phyloP scores from a whole-genome alignment of 441 rosid species.

The Populus hybrid region DNA sequence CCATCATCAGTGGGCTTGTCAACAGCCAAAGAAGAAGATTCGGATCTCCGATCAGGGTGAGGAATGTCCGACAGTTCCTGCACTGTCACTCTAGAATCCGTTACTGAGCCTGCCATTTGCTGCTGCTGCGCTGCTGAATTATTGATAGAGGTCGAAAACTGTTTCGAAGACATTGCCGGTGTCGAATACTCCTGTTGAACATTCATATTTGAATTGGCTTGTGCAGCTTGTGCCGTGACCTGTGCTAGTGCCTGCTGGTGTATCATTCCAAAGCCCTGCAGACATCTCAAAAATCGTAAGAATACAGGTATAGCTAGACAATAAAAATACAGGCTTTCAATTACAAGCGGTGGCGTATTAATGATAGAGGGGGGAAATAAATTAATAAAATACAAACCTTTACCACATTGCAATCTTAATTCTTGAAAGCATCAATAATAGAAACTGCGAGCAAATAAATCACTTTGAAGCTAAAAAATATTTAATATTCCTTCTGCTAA shows the following conservation, averaged over 20 bases:
- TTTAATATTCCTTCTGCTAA: background rate
- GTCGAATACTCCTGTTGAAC: slow-evolving; percentile 8
- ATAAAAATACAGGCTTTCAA: slow-evolving; percentile 13
- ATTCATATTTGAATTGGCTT: slow-evolving; percentile 42
- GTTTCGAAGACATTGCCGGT: slow-evolving; percentile 23
- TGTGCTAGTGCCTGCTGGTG: slow-evolving; percentile 71
- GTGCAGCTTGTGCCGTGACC: slow-evolving; percentile 31
- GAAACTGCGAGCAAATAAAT: background rate
- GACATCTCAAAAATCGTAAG: slow-evolving; percentile 10
- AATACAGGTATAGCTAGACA: background rate
- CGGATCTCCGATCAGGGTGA: slow-evolving; percentile 45
- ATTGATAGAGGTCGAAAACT: background rate
- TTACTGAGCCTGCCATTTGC: slow-evolving; percentile 22
- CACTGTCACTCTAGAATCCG: slow-evolving; percentile 26
- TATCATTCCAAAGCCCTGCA: slow-evolving; percentile 75
- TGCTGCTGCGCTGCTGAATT: slow-evolving; percentile 24
- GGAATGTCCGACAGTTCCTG: slow-evolving; percentile 45
- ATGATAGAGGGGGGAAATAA: background rate
- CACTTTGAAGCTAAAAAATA: background rate
- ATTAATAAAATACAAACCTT: background rate
- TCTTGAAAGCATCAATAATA: background rate
- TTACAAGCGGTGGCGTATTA: background rate
- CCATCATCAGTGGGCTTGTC: slow-evolving; percentile 74
- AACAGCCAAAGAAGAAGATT: slow-evolving; percentile 35
- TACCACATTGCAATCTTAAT: background rate